Evolutionary conservation across 345 rosid species (phyloP), one percentile per base, ranked within the genome.

Genomic region (Clarkia xantiana): DNA sequence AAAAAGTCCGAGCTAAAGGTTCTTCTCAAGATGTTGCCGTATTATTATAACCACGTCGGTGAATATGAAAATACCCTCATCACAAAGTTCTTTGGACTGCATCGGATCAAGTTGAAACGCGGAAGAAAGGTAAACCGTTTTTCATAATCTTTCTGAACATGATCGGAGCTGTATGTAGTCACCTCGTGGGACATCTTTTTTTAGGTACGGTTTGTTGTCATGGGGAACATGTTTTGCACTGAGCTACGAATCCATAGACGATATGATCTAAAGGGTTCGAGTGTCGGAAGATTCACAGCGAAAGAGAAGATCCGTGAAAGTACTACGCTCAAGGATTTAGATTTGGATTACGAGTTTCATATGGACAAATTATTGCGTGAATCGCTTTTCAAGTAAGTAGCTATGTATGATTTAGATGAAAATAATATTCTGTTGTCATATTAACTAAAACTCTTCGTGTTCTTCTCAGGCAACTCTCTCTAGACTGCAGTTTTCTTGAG

Each of bases 191-290:
- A 11, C n/a, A 3, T 29, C 36, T 2, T 65, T 51, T 39, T 69
- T 62, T 65, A 91, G 98, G 98, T 86, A 58, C 84, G 83, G 18
- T 91, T 91, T 74, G 87, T 91, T 75, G 93, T 91, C 61, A 91
- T 91, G 98, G 98, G 98, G 42, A 91, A 86, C 66, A 91, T 91
- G 98, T 91, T 91, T 64, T 91, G 94, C 78, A 91, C 98, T 51
- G 96, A 86, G 66, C 67, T 86, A 53, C 72, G 76, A 63, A 91
- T 91, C 60, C 98, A 91, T 71, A 75, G 78, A 41, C 79, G 93
- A 39, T 91, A 83, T 60, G 96, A 91, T 72, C 80, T 91, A 40
- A 91, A 91, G 71, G 98, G 98, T 22, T 91, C 98, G 53, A 49
- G 86, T 40, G 64, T 73, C 3, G 98, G 98, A 63, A 81, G 98